phyloP scores from a whole-genome alignment of 2,329 filamentous ascomycete species.

The Hypoxylon sp. region DNA sequence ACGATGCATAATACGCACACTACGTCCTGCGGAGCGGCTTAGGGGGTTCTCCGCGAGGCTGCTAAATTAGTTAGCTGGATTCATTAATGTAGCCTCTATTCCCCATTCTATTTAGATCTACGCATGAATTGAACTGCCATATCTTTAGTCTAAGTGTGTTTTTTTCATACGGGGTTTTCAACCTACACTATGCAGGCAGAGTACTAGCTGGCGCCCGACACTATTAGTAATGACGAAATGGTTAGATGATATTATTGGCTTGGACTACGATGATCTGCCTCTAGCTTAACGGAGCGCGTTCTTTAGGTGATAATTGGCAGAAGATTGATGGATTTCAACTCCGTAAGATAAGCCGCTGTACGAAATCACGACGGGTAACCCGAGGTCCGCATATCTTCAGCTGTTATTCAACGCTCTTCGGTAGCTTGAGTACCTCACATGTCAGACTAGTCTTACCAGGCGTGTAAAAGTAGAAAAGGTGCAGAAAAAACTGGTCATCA shows the following conservation, averaged over 20 bases:
- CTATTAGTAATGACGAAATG: slow-evolving; percentile 30
- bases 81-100: slow-evolving; percentile 28
- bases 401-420: slow-evolving; percentile 10
- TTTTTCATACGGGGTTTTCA: slow-evolving; percentile 16
- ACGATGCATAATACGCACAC: slow-evolving; percentile 19
- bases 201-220: slow-evolving; percentile 21
- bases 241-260: slow-evolving; percentile 18
- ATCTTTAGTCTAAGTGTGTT: slow-evolving; percentile 1
- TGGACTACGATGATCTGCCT: slow-evolving; percentile 11
- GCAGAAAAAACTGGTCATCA: slow-evolving; percentile 23
- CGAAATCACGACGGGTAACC: slow-evolving; percentile 5
- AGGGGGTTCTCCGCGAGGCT: slow-evolving; percentile 26
- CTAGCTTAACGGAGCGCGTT: slow-evolving; percentile 15
- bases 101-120: slow-evolving; percentile 35
- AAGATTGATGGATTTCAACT: slow-evolving; percentile 19
- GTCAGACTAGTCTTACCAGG: slow-evolving; percentile 2
- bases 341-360: slow-evolving; percentile 25
- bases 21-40: slow-evolving; percentile 22
- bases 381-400: not conserved
- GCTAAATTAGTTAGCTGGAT: slow-evolving; percentile 36
- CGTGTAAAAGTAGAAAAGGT: slow-evolving; percentile 10
- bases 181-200: slow-evolving; percentile 3
- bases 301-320: slow-evolving; percentile 25
- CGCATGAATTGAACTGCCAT: slow-evolving; percentile 14
- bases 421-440: not conserved